Conservation (phyloP, 257 asterid genomes). For the Cinchona pubescens region DNA sequence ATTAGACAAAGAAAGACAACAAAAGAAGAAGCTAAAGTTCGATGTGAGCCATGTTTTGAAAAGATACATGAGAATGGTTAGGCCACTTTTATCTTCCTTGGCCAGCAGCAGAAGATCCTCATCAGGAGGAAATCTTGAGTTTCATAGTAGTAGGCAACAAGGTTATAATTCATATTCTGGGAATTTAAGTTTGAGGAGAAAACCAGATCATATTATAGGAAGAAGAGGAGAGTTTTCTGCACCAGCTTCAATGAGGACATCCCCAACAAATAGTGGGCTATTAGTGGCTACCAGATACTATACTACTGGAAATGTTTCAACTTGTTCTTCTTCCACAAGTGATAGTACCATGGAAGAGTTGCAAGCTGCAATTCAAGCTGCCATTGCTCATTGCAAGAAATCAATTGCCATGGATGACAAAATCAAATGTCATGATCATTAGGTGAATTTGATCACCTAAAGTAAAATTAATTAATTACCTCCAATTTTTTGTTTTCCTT, state of each 20-base stretch:
- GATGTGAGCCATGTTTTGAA: conserved; percentile 45
- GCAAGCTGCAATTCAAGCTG: conserved; percentile 92
- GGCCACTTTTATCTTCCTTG: conserved; percentile 51
- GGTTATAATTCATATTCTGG: conserved; percentile 65
- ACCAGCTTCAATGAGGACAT: conserved; percentile 69
- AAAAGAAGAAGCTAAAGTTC: conserved; percentile 47
- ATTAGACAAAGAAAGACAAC: conserved; percentile 33
- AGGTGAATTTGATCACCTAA: conserved; percentile 7
- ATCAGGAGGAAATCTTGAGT: conserved; percentile 19
- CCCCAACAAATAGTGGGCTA: conserved; percentile 84
- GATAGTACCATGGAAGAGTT: conserved; percentile 87
- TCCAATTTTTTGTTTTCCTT: not conserved
- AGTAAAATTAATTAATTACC: not conserved
- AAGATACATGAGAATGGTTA: conserved; percentile 58
- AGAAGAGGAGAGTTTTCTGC: conserved; percentile 63
- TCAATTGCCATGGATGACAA: conserved; percentile 51
- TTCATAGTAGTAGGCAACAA: conserved; percentile 39
- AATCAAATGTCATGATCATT: conserved; percentile 34
- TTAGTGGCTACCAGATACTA: too few species aligned
- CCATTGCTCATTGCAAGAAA: conserved; percentile 88
- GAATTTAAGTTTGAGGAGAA: conserved; percentile 45
- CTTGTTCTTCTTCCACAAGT: conserved; percentile 26
- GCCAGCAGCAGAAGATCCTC: conserved; percentile 30
- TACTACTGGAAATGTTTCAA: conserved; percentile 35
- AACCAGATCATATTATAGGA: conserved; percentile 40